These are phyloP conservation scores for Aleurites moluccanus DNA, from an alignment of 441 rosid species.

Conservation along the genomic window DNA sequence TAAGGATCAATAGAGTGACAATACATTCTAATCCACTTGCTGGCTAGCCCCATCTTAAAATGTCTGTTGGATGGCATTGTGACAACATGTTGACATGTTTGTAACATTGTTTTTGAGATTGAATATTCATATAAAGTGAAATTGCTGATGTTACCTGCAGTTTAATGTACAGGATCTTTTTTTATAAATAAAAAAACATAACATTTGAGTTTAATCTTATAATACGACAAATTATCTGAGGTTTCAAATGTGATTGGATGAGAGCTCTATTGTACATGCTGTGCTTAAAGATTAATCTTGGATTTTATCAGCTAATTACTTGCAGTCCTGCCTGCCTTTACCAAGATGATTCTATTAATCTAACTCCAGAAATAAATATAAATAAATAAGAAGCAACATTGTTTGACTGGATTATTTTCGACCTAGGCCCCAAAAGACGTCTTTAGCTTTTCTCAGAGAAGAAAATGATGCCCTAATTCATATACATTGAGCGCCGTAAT, in stretches of 20 bases:
- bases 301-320: neutral
- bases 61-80: conserved; percentile 12
- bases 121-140: neutral
- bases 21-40: conserved; percentile 97
- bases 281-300: too few relatives aligned
- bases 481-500: too few relatives aligned
- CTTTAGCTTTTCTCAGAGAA: too few relatives aligned
- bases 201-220: neutral
- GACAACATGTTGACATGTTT: neutral
- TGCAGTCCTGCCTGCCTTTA: neutral
- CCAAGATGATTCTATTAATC: too few relatives aligned
- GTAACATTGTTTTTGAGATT: conserved; percentile 4
- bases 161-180: neutral
- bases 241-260: too few relatives aligned
- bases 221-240: neutral
- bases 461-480: too few relatives aligned
- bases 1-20: conserved; percentile 87
- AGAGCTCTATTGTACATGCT: neutral
- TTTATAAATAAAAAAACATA: neutral
- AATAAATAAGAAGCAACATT: too few relatives aligned
- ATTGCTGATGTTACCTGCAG: neutral
- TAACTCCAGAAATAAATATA: neutral
- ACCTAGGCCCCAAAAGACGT: too few relatives aligned
- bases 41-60: conserved; percentile 41
- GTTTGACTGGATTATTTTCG: too few relatives aligned